These are phyloP conservation scores for Penicillium paxilli DNA, from an alignment of 495 filamentous ascomycete species.

Conservation along the genomic window DNA sequence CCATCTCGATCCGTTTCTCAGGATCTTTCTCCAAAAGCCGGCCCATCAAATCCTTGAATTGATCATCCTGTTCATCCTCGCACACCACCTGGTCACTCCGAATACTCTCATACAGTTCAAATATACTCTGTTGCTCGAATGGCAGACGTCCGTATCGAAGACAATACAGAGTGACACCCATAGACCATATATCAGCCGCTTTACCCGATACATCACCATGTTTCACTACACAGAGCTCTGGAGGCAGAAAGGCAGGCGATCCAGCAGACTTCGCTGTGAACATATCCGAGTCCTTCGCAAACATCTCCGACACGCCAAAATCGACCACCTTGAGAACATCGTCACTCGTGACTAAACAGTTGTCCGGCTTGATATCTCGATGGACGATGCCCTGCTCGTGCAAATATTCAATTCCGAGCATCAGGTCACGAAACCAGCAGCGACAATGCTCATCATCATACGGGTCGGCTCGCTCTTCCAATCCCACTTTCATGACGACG, in stretches of 20 bases:
- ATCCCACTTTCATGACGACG: conserved; percentile 92
- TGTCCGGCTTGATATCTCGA: conserved; percentile 97
- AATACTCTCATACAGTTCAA: conserved; percentile 90
- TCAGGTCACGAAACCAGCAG: conserved; percentile 92
- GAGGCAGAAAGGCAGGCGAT: conserved; percentile 92
- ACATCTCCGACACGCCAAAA: conserved; percentile 98
- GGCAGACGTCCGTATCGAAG: conserved; percentile 85
- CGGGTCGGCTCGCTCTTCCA: conserved; percentile 80
- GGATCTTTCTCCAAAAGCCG: conserved; percentile 77
- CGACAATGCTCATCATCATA: conserved; percentile 83
- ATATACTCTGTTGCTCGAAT: conserved; percentile 72
- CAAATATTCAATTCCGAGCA: conserved; percentile 93
- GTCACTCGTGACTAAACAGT: conserved; percentile 84
- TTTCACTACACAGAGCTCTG: conserved; percentile 84
- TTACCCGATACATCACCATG: conserved; percentile 88
- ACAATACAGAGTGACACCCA: conserved; percentile 95
- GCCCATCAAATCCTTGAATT: conserved; percentile 67
- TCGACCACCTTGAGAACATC: conserved; percentile 96
- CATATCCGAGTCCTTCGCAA: conserved; percentile 88
- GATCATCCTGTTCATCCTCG: conserved; percentile 48
- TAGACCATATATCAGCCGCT: conserved; percentile 96
- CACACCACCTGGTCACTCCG: conserved; percentile 57
- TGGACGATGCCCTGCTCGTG: conserved; percentile 95
- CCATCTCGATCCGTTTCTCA: conserved; percentile 76
- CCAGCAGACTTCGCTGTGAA: conserved; percentile 91